Percentiles rank a stretch among this genome's conserved stretches.
These are phyloP conservation scores for Arthrobotrys sphaeroides DNA, from an alignment of 2,329 filamentous ascomycete genomes.

Conservation along the genomic window DNA sequence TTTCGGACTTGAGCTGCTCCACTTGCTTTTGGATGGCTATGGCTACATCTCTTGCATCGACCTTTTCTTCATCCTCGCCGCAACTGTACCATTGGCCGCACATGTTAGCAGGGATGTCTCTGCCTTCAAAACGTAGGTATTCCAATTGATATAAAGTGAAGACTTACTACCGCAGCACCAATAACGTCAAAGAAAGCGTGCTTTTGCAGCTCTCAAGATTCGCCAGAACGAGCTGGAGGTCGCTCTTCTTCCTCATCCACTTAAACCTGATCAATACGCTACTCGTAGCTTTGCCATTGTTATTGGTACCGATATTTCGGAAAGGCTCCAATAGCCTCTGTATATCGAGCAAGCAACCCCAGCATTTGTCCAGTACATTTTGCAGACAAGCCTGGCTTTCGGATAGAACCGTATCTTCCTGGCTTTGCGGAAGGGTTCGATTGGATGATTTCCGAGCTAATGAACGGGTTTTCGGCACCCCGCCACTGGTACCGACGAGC, in stretches of 20 bases:
- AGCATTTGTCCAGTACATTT: conserved; percentile 51
- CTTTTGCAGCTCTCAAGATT: conserved; percentile 52
- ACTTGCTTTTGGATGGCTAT: conserved; percentile 38
- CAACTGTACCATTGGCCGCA: conserved; percentile 30
- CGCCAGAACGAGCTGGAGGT: conserved; percentile 28
- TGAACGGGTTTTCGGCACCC: background rate
- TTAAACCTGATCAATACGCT: conserved; percentile 32
- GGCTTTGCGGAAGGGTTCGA: background rate
- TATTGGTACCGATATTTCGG: background rate
- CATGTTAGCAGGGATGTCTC: no score
- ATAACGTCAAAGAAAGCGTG: conserved; percentile 40
- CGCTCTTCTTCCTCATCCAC: conserved; percentile 53
- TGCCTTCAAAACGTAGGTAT: background rate
- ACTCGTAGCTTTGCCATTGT: background rate
- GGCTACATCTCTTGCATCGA: conserved; percentile 39
- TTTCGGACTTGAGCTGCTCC: conserved; percentile 44
- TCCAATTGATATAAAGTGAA: no score
- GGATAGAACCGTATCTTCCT: conserved; percentile 35
- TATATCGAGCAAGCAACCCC: conserved; percentile 44
- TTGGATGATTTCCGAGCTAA: background rate
- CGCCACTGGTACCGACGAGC: no score
- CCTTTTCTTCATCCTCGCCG: conserved; percentile 28
- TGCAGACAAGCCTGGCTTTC: conserved; percentile 49
- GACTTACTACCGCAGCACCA: conserved; percentile 53
- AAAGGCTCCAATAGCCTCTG: conserved; percentile 47